Conservation (phyloP, 805 yeast genomes). For the Peterozyma xylosa region DNA sequence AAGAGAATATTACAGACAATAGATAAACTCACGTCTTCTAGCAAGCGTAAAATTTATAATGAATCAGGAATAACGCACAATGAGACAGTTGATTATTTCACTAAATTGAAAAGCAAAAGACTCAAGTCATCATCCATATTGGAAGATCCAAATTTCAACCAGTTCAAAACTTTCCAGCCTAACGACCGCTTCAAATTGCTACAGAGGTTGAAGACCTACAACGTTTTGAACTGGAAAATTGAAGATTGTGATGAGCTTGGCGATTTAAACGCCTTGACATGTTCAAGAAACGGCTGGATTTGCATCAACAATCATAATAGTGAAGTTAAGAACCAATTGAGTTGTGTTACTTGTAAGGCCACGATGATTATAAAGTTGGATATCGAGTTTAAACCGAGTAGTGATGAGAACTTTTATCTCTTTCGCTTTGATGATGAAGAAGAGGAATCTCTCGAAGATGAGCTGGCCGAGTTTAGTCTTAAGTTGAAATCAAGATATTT, state of each 20-base stretch:
- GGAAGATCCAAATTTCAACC: conserved; percentile 3
- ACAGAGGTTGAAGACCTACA: conserved; percentile 34
- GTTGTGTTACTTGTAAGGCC: conserved; percentile 25
- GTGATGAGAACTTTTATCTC: conserved; percentile 1
- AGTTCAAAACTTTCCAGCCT: conserved; percentile 26
- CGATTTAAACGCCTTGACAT: conserved; percentile 34
- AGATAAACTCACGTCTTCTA: too few species aligned
- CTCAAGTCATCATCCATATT: conserved; percentile 1
- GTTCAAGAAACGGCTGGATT: conserved; percentile 48
- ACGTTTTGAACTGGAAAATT: conserved; percentile 40
- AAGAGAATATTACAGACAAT: too few species aligned
- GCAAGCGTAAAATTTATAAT: too few species aligned
- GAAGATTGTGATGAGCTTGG: conserved; percentile 9
- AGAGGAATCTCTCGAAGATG: conserved; percentile 16
- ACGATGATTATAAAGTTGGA: conserved; percentile 20
- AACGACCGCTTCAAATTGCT: conserved; percentile 26
- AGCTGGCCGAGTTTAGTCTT: conserved; percentile 10
- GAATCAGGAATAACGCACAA: neutral
- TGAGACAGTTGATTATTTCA: conserved; percentile 8
- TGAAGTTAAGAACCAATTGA: conserved; percentile 21
- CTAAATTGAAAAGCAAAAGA: conserved; percentile 4
- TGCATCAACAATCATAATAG: conserved; percentile 22
- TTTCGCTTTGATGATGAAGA: conserved; percentile 8
- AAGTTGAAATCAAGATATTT: conserved; percentile 1
- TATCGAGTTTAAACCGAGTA: conserved; percentile 5